A percentile compares a stretch with the other conserved stretches of the same genome.
These are phyloP conservation scores for Acmispon strigosus DNA, from an alignment of 306 rosid genomes.

Conservation along the genomic window DNA sequence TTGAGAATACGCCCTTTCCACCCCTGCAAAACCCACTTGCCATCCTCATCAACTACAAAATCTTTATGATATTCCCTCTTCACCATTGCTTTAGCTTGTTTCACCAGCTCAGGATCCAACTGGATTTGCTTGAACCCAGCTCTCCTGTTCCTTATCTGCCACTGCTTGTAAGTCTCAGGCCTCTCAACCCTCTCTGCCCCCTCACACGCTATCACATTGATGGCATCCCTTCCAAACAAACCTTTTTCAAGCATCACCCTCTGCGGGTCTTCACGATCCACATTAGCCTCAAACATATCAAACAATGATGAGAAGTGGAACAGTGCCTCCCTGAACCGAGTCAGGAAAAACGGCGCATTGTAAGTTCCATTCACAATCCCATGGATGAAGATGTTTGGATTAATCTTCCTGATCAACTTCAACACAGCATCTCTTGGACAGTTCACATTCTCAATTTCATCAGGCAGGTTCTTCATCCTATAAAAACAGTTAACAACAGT, in stretches of 20 bases:
- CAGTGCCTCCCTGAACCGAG: constrained; percentile 65
- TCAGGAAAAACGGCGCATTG: constrained; percentile 68
- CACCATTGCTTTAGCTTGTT: constrained; percentile 33
- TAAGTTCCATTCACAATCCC: constrained; percentile 63
- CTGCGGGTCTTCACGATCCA: constrained; percentile 46
- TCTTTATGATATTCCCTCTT: constrained; percentile 60
- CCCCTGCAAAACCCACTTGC: constrained; percentile 73
- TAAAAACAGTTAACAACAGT: constrained; percentile 53
- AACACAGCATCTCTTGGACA: constrained; percentile 64
- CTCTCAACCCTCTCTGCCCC: constrained; percentile 68
- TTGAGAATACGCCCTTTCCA: constrained; percentile 70
- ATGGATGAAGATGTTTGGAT: constrained; percentile 66
- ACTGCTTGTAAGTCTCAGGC: constrained; percentile 82
- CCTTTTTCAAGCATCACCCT: constrained; percentile 54
- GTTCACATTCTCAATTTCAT: constrained; percentile 41
- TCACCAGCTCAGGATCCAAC: constrained; percentile 39
- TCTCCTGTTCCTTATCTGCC: constrained; percentile 69
- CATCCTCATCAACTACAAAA: constrained; percentile 54
- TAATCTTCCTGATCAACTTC: constrained; percentile 52
- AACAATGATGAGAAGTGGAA: constrained; percentile 68
- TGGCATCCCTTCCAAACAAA: constrained; percentile 53
- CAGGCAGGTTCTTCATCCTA: constrained; percentile 57
- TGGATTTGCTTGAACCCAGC: constrained; percentile 71
- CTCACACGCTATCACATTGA: constrained; percentile 82
- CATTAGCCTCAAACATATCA: constrained; percentile 67